Base-by-base conservation (phyloP, 2,329 filamentous ascomycete species). In the Pseudocercospora vitis region DNA sequence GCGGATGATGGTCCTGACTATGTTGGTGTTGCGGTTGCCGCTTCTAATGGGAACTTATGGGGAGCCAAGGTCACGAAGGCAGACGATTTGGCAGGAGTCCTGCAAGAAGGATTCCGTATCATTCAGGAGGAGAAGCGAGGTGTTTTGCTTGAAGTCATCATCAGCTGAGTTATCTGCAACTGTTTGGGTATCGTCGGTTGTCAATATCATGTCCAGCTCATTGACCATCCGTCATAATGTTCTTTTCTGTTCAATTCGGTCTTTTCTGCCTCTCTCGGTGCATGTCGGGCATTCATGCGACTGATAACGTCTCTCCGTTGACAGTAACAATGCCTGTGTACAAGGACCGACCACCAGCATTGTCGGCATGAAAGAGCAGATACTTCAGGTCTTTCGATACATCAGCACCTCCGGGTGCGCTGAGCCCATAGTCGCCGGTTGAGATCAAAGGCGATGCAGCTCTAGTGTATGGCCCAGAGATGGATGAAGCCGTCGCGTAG, bases 331-430 rank as follows among this genome's bases (percentile, higher is more conserved):
- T 44, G 2, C 48, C 53, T 12, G 57, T 59, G 28, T 65, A 66
- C 52, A 68, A 32, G 7, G 60, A 55, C 14, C 66, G 45, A 0
- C 57, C 63, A 21, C 54, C 48, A 1, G 51, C 60, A 9, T 60
- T 51, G 31, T 66, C 64, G 7, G 68, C 68, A 52, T 70, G 68
- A 45, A 71, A 69, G 4, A 70, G 55, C 56, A 70, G 57, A 48
- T 67, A 64, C 48, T 48, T 50, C 16, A 63, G 63, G 29, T 68
- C 68, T 12, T 58, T 55, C 14, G 56, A 60, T 2, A 70, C 50
- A 32, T 68, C 65, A 5, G 65, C 65, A 8, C 69, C 67, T 8
- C 69, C 69, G 4, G 69, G 69, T 8, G 59, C 64, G 1, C 44
- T 58, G 7, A 71, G 52, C 3, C 65, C 66, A n/a, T 23, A 56